Evolutionary conservation across 805 yeast genomes (phyloP).

Genomic region (Phaffomyces thermotolerans): DNA sequence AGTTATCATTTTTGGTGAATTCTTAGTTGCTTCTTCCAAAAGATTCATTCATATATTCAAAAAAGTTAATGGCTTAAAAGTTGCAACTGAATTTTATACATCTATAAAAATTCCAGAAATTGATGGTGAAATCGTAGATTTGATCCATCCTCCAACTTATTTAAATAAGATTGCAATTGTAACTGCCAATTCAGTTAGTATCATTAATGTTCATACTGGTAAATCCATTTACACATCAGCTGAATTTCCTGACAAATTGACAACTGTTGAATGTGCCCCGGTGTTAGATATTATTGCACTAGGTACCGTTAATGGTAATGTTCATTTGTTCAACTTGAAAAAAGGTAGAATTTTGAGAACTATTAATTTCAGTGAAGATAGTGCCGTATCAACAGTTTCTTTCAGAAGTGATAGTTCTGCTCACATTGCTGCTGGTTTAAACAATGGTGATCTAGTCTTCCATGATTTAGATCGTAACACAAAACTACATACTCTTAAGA

Average conservation of each 20-base stretch:
- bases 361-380: constrained; percentile 29
- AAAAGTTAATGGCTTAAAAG: constrained; percentile 36
- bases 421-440: constrained; percentile 73
- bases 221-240: constrained; percentile 54
- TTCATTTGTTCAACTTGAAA: constrained; percentile 58
- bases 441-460: constrained; percentile 77
- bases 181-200: constrained; percentile 52
- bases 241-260: constrained; percentile 49
- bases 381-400: constrained; percentile 51
- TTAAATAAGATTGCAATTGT: constrained; percentile 82
- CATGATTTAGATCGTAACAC: constrained; percentile 70
- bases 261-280: constrained; percentile 78
- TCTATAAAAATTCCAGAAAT: constrained; percentile 48
- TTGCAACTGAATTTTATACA: constrained; percentile 60
- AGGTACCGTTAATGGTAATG: constrained; percentile 64
- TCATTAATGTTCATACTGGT: constrained; percentile 74
- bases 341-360: constrained; percentile 53
- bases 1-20: constrained; percentile 70
- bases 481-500: constrained; percentile 68
- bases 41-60: constrained; percentile 48
- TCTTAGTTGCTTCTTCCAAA: constrained; percentile 49
- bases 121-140: constrained; percentile 64
- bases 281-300: constrained; percentile 78
- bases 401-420: constrained; percentile 89
- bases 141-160: constrained; percentile 85